phyloP scores from a whole-genome alignment of 768 basidiomycete species.

The Mycena filopes region DNA sequence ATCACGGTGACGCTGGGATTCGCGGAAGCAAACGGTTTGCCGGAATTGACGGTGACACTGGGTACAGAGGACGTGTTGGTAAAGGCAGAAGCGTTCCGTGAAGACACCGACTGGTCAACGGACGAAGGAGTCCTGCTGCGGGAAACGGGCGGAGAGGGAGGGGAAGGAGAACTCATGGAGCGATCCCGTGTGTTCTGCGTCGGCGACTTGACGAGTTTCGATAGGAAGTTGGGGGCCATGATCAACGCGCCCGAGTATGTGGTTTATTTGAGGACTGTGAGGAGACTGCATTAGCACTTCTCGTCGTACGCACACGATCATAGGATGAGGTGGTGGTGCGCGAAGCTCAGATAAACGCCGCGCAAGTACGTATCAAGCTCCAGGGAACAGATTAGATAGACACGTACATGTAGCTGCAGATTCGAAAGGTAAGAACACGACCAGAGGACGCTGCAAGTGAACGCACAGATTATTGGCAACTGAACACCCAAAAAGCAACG shows the following conservation, averaged over 20 bases:
- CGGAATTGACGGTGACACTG: constrained; percentile 36
- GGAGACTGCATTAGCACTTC: constrained; percentile 3
- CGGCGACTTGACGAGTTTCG: constrained; percentile 49
- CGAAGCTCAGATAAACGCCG: not conserved
- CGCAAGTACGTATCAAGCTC: too few relatives aligned
- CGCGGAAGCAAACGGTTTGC: not conserved
- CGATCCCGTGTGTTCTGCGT: constrained; percentile 43
- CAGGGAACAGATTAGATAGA: too few relatives aligned
- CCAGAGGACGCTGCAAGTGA: too few relatives aligned
- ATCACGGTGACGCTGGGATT: constrained; percentile 57
- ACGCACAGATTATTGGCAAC: too few relatives aligned
- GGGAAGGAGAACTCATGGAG: constrained; percentile 40
- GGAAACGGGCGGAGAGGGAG: constrained; percentile 35
- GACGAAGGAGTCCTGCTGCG: constrained; percentile 40
- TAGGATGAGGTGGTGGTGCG: not conserved
- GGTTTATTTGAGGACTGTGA: constrained; percentile 6
- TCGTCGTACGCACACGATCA: not conserved
- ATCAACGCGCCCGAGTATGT: not conserved
- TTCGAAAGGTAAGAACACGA: too few relatives aligned
- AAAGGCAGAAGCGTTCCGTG: constrained; percentile 20
- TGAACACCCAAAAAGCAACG: too few relatives aligned
- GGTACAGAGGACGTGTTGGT: constrained; percentile 41
- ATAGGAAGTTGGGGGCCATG: constrained; percentile 53
- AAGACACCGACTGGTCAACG: constrained; percentile 26
- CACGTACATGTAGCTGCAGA: too few relatives aligned